phyloP scores from a whole-genome alignment of 805 yeast genomes.

The Pichia nakasei region DNA sequence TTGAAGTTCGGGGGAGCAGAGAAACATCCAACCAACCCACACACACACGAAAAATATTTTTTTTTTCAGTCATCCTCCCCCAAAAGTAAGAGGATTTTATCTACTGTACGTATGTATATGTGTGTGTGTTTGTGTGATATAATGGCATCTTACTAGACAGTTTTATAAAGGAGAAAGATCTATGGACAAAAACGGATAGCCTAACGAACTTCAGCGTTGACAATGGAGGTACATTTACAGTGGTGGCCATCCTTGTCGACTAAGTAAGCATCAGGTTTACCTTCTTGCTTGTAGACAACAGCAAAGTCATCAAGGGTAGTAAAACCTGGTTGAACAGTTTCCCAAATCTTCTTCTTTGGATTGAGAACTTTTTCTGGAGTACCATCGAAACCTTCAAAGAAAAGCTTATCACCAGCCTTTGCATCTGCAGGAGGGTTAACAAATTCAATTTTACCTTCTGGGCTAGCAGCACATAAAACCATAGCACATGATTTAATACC shows the following conservation, averaged over 20 bases:
- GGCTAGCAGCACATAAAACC: conserved; percentile 86
- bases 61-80: too few relatives aligned
- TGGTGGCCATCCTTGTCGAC: conserved; percentile 73
- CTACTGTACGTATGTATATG: too few relatives aligned
- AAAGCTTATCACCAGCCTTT: conserved; percentile 91
- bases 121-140: too few relatives aligned
- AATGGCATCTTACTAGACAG: too few relatives aligned
- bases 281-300: conserved; percentile 73
- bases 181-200: neutral
- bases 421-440: conserved; percentile 92
- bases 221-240: conserved; percentile 65
- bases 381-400: conserved; percentile 85
- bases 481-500: conserved; percentile 92
- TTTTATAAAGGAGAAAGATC: too few relatives aligned
- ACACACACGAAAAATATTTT: too few relatives aligned
- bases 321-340: conserved; percentile 86
- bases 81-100: too few relatives aligned
- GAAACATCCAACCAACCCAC: too few relatives aligned
- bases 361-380: conserved; percentile 86
- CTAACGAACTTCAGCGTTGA: conserved; percentile 73
- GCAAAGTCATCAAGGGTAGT: conserved; percentile 68
- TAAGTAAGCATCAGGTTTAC: conserved; percentile 62
- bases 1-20: too few relatives aligned
- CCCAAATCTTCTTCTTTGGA: conserved; percentile 98
- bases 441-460: conserved; percentile 73